Evolutionary conservation across 1,284 basidiomycete species (phyloP).

Genomic region (Hymenochaete sp.): DNA sequence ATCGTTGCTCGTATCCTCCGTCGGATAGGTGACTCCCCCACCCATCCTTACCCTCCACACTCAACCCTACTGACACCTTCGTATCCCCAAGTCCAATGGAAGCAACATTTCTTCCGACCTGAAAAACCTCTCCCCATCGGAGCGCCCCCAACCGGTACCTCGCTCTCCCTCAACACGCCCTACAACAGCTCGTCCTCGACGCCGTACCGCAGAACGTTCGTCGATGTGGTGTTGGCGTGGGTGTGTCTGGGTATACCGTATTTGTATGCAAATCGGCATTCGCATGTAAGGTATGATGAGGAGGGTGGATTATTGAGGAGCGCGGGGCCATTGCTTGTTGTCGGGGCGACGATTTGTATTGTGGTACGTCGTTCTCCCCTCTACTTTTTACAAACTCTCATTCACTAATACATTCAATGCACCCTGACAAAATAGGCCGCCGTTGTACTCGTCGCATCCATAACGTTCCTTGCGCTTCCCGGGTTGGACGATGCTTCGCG

Average conservation of each 20-base stretch:
- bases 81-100: slow-evolving; percentile 48
- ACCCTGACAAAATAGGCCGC: slow-evolving; percentile 58
- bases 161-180: too few species aligned
- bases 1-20: slow-evolving; percentile 59
- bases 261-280: slow-evolving; percentile 49
- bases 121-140: slow-evolving; percentile 52
- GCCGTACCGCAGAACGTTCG: slow-evolving; percentile 39
- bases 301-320: slow-evolving; percentile 42
- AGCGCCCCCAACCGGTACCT: too few species aligned
- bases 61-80: slow-evolving; percentile 4
- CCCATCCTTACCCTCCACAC: not conserved
- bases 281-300: slow-evolving; percentile 42
- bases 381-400: slow-evolving; percentile 4
- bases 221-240: slow-evolving; percentile 50
- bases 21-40: slow-evolving; percentile 43
- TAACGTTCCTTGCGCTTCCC: slow-evolving; percentile 68
- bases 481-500: slow-evolving; percentile 55
- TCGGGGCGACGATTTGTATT: slow-evolving; percentile 58
- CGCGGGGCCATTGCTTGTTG: slow-evolving; percentile 48
- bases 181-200: slow-evolving; percentile 15
- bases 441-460: slow-evolving; percentile 64
- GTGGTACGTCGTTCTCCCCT: slow-evolving; percentile 35
- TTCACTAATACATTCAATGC: not conserved
- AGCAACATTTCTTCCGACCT: slow-evolving; percentile 58
- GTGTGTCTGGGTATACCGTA: slow-evolving; percentile 68